These are phyloP conservation scores for Pseudogymnoascus sp. DNA, from an alignment of 2,329 filamentous ascomycete genomes.

Conservation along the genomic window DNA sequence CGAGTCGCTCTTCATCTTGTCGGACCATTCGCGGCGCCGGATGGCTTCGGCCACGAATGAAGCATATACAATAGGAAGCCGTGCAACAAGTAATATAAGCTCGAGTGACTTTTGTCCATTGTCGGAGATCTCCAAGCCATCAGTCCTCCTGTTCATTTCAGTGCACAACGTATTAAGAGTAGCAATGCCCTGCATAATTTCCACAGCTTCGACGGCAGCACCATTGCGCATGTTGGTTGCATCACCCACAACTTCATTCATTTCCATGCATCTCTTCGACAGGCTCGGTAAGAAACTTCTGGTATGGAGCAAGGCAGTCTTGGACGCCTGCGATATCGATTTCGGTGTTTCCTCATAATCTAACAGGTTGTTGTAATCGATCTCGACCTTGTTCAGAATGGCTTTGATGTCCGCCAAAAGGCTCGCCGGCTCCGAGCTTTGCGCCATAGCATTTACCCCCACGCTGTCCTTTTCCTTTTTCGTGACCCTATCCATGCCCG, in stretches of 20 bases:
- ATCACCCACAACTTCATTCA: conserved; percentile 53
- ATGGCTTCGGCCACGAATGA: conserved; percentile 82
- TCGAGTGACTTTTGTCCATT: conserved; percentile 77
- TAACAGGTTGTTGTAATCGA: conserved; percentile 73
- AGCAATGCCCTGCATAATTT: conserved; percentile 76
- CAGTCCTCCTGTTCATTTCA: conserved; percentile 64
- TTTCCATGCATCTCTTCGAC: conserved; percentile 48
- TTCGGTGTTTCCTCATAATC: conserved; percentile 61
- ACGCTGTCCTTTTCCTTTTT: conserved; percentile 55
- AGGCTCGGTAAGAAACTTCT: conserved; percentile 54
- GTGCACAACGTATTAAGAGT: conserved; percentile 69
- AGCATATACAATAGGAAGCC: conserved; percentile 83
- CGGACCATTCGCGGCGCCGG: conserved; percentile 79
- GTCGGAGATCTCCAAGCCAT: conserved; percentile 61
- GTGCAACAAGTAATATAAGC: conserved; percentile 68
- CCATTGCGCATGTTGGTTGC: conserved; percentile 61
- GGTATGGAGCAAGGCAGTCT: conserved; percentile 56
- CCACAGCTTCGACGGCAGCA: conserved; percentile 57
- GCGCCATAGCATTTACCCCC: conserved; percentile 47
- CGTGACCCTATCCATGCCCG: conserved; percentile 54
- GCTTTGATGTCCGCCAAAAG: conserved; percentile 80
- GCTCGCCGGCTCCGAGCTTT: conserved; percentile 56
- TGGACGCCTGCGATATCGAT: conserved; percentile 55
- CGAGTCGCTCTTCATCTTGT: conserved; percentile 84
- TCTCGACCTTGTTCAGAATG: conserved; percentile 76